Evolutionary conservation across 1,139 yeast species (phyloP).

Genomic region (Pichia sp.): DNA sequence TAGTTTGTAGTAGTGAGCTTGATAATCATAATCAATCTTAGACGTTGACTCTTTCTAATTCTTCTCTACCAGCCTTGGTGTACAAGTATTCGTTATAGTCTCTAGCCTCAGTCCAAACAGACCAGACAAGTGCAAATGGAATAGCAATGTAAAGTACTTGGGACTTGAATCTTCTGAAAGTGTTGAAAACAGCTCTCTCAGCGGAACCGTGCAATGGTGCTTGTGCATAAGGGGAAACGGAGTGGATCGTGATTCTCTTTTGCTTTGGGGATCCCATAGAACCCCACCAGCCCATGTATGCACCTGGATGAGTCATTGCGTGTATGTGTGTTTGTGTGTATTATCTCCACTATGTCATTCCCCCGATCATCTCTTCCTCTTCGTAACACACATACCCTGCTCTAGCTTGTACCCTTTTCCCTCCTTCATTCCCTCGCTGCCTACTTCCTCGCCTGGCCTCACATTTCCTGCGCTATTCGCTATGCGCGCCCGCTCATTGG

Average conservation of each 20-base stretch:
- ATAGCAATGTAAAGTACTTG: conserved; percentile 73
- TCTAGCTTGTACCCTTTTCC: no score
- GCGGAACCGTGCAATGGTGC: conserved; percentile 84
- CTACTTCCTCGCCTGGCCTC: no score
- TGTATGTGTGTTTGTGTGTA: no score
- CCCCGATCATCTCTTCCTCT: no score
- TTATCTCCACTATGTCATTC: no score
- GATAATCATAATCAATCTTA: no score
- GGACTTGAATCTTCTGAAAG: conserved; percentile 87
- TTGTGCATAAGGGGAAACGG: conserved; percentile 92
- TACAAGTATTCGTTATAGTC: conserved; percentile 91
- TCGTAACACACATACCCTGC: no score
- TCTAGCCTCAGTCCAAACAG: conserved; percentile 81
- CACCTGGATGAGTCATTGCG: conserved; percentile 46
- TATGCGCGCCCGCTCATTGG: no score
- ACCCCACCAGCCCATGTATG: conserved; percentile 99
- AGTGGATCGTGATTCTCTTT: conserved; percentile 76
- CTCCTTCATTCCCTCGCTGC: no score
- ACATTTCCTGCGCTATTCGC: no score
- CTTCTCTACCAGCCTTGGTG: conserved; percentile 97
- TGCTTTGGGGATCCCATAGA: conserved; percentile 70
- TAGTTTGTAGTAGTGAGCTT: no score
- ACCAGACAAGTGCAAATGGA: conserved; percentile 79
- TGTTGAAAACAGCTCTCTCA: conserved; percentile 85
- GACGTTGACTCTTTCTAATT: conserved; percentile 73